Conservation (phyloP, 768 basidiomycete species). For the Psilocybe cubensis region DNA sequence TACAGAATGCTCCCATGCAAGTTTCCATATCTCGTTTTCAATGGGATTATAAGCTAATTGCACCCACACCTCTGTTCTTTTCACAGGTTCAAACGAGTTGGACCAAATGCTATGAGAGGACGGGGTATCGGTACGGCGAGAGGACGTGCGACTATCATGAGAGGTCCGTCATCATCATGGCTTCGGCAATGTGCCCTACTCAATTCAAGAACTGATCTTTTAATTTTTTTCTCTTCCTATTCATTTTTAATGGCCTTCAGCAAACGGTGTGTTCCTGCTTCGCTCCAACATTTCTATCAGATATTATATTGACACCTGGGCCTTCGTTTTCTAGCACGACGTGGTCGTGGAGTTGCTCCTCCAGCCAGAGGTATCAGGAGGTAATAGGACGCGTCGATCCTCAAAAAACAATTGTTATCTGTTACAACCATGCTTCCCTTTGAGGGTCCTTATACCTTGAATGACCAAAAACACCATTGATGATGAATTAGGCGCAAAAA, state of each 20-base stretch:
- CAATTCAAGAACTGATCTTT: constrained; percentile 14
- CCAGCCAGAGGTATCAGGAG: constrained; percentile 83
- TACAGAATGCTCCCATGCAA: constrained; percentile 98
- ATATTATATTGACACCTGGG: constrained; percentile 1
- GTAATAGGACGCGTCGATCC: constrained; percentile 40
- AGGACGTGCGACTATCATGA: constrained; percentile 98
- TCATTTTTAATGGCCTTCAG: constrained; percentile 39
- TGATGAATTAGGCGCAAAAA: not conserved
- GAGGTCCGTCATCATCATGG: constrained; percentile 61
- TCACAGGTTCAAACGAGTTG: constrained; percentile 96
- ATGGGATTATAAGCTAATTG: constrained; percentile 6
- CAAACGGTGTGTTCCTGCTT: constrained; percentile 66
- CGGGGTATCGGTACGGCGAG: constrained; percentile 98
- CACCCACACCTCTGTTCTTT: constrained; percentile 7
- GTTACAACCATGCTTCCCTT: not conserved
- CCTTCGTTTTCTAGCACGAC: constrained; percentile 60
- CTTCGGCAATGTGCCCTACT: constrained; percentile 8
- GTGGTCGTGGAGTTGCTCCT: constrained; percentile 78
- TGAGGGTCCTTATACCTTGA: not conserved
- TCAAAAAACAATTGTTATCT: not conserved
- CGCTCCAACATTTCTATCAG: constrained; percentile 13
- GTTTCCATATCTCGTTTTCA: constrained; percentile 3
- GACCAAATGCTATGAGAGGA: constrained; percentile 98
- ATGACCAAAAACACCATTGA: not conserved
- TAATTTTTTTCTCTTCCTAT: constrained; percentile 21